phyloP scores from a whole-genome alignment of 306 rosid genomes.

The Lagenaria siceraria region DNA sequence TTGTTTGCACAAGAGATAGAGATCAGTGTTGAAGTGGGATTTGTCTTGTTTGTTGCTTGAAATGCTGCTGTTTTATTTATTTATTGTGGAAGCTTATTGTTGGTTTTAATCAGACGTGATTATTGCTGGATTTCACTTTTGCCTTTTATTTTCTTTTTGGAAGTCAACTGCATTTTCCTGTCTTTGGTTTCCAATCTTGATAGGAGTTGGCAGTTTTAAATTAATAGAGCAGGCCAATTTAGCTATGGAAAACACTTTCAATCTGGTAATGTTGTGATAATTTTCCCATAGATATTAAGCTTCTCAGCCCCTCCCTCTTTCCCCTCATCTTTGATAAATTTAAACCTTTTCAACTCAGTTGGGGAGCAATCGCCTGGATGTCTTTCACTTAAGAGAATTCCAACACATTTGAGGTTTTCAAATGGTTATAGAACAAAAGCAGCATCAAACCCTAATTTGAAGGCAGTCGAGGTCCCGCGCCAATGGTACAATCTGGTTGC shows the following conservation, averaged over 20 bases:
- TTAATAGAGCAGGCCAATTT: neutral
- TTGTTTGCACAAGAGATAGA: too few relatives aligned
- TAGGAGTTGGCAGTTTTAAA: neutral
- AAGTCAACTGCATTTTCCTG: neutral
- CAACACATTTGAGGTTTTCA: constrained; percentile 29
- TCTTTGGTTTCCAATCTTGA: neutral
- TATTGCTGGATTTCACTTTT: neutral
- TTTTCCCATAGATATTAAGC: too few relatives aligned
- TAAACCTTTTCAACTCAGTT: neutral
- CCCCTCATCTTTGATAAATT: neutral
- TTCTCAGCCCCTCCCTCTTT: too few relatives aligned
- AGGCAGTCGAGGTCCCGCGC: constrained; percentile 43
- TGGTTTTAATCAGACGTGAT: neutral
- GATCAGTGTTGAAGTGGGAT: neutral
- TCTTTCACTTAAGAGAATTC: constrained; percentile 28
- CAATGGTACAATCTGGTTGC: constrained; percentile 85
- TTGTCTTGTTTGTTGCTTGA: neutral
- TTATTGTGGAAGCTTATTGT: neutral
- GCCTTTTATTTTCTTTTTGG: neutral
- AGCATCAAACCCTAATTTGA: constrained; percentile 19
- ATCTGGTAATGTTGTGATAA: neutral
- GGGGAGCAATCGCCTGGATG: constrained; percentile 37
- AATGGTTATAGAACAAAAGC: constrained; percentile 53
- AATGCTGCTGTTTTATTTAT: neutral
- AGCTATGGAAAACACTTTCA: neutral